Conservation (phyloP, 495 filamentous ascomycete species). For the Cudoniella acicularis region DNA sequence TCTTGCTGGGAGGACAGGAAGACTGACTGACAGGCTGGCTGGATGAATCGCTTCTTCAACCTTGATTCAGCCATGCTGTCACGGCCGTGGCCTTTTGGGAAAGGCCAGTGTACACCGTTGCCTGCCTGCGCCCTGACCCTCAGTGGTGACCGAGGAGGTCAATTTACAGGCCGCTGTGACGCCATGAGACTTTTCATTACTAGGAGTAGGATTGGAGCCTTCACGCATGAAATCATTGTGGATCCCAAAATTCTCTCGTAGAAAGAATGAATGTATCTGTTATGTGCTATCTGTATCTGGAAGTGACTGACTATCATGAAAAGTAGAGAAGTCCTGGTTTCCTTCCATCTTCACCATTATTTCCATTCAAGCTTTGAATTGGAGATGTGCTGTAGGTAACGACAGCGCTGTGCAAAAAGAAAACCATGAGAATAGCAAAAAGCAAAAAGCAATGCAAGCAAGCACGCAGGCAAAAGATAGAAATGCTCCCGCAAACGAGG, state of each 20-base stretch:
- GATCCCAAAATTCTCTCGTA: neutral
- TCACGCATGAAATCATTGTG: neutral
- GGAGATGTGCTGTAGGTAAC: neutral
- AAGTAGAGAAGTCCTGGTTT: neutral
- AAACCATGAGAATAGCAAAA: neutral
- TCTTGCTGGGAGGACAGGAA: no score
- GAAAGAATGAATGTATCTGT: neutral
- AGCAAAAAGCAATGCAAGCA: neutral
- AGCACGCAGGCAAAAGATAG: neutral
- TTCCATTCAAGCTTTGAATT: neutral
- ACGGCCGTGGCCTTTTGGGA: no score
- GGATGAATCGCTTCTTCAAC: no score
- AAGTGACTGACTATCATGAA: no score
- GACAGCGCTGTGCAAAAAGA: neutral
- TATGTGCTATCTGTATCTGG: no score
- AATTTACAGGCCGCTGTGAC: neutral
- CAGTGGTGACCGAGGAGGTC: neutral
- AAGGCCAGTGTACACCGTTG: neutral
- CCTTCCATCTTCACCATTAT: neutral
- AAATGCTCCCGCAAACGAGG: neutral
- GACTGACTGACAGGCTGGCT: no score
- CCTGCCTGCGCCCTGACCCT: no score
- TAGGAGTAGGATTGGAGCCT: neutral
- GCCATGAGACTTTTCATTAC: neutral
- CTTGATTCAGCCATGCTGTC: no score